A percentile compares a stretch with the other conserved stretches of the same genome.
These are phyloP conservation scores for Candida sphagnicola DNA, from an alignment of 805 yeast species.

Conservation along the genomic window DNA sequence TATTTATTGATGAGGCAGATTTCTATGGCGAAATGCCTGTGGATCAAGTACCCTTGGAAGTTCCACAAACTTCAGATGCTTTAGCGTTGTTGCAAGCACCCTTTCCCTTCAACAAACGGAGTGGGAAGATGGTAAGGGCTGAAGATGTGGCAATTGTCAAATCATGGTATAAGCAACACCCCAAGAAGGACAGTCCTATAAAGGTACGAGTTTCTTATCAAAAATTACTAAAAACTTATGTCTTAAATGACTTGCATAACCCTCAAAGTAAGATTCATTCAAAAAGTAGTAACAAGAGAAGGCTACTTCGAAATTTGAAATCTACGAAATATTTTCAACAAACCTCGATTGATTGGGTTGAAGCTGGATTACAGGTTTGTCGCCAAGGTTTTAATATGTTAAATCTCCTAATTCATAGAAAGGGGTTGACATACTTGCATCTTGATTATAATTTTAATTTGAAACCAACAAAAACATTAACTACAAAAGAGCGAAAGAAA, in stretches of 20 bases:
- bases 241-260: slow-evolving; percentile 65
- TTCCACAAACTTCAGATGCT: slow-evolving; percentile 49
- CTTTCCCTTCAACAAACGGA: slow-evolving; percentile 74
- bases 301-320: slow-evolving; percentile 60
- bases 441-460: slow-evolving; percentile 92
- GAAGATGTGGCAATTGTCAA: slow-evolving; percentile 87
- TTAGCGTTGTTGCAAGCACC: slow-evolving; percentile 76
- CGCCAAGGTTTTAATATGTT: slow-evolving; percentile 93
- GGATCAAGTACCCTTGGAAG: slow-evolving; percentile 24
- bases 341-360: slow-evolving; percentile 96
- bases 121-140: slow-evolving; percentile 73
- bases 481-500: slow-evolving; percentile 93
- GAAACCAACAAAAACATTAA: slow-evolving; percentile 92
- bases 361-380: slow-evolving; percentile 93
- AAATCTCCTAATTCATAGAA: slow-evolving; percentile 81
- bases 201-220: slow-evolving; percentile 88
- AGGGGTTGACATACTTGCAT: slow-evolving; percentile 88
- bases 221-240: slow-evolving; percentile 73
- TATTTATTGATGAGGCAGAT: slow-evolving; percentile 3
- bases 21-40: slow-evolving; percentile 31
- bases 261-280: slow-evolving; percentile 22
- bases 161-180: slow-evolving; percentile 73
- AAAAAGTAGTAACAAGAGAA: slow-evolving; percentile 43
- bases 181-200: slow-evolving; percentile 57
- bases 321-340: slow-evolving; percentile 86